Evolutionary conservation across 176 grass and related monocot species (phyloP).

Genomic region (Raddia distichophylla): DNA sequence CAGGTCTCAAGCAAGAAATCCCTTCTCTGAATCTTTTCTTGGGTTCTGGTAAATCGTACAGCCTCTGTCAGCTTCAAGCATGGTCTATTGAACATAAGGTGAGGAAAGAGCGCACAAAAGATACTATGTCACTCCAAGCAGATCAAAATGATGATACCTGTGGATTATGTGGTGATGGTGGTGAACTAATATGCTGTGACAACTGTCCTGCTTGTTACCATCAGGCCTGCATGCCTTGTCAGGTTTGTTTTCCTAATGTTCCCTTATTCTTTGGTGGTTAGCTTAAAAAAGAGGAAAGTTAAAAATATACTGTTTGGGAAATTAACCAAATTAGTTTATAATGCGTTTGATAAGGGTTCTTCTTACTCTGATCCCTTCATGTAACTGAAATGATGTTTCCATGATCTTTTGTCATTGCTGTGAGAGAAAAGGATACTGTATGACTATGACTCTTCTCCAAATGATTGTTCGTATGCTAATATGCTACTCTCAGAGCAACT

Average conservation of each 20-base stretch:
- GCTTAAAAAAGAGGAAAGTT: slow-evolving; percentile 32
- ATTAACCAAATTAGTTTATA: slow-evolving; percentile 18
- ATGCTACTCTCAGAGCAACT: background rate
- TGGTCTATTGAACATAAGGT: slow-evolving; percentile 80
- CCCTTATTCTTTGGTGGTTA: slow-evolving; percentile 19
- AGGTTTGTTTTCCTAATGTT: slow-evolving; percentile 55
- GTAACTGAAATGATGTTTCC: slow-evolving; percentile 15
- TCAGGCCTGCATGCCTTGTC: slow-evolving; percentile 69
- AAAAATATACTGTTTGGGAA: background rate
- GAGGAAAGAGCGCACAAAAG: slow-evolving; percentile 57
- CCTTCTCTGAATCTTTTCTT: slow-evolving; percentile 82
- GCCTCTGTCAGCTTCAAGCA: slow-evolving; percentile 77
- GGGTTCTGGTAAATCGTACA: slow-evolving; percentile 73
- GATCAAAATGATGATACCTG: slow-evolving; percentile 86
- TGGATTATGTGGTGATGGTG: slow-evolving; percentile 75
- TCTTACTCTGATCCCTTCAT: slow-evolving; percentile 22
- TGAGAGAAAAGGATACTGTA: slow-evolving; percentile 4
- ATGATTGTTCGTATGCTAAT: slow-evolving; percentile 30
- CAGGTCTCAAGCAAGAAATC: slow-evolving; percentile 47
- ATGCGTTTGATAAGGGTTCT: background rate
- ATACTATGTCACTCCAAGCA: slow-evolving; percentile 45
- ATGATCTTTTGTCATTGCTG: slow-evolving; percentile 12
- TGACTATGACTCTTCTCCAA: slow-evolving; percentile 3
- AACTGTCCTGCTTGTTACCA: slow-evolving; percentile 87
- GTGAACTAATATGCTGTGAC: slow-evolving; percentile 96